These are phyloP conservation scores for Auricularia auricula-judae DNA, from an alignment of 768 basidiomycete species.

Conservation along the genomic window DNA sequence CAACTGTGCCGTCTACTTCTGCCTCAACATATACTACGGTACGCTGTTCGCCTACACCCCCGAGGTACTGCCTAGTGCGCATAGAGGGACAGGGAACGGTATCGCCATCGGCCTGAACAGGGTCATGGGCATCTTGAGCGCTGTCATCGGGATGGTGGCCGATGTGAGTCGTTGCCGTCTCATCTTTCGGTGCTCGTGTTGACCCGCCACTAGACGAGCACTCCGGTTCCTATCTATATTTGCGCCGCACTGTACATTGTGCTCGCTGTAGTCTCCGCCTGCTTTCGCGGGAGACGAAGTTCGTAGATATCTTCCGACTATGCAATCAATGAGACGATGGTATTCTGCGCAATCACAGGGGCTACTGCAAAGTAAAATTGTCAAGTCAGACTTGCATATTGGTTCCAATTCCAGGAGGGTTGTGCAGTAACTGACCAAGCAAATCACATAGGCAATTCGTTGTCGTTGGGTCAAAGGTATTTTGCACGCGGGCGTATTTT, in stretches of 20 bases:
- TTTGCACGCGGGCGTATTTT: too few relatives aligned
- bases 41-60: constrained; percentile 45
- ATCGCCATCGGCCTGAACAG: neutral
- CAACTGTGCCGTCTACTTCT: constrained; percentile 26
- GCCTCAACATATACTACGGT: neutral
- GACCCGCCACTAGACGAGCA: neutral
- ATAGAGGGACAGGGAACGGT: constrained; percentile 19
- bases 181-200: neutral
- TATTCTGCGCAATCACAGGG: too few relatives aligned
- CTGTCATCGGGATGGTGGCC: neutral
- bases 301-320: neutral
- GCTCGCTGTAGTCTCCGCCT: constrained; percentile 12
- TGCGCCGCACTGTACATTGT: constrained; percentile 19
- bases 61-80: constrained; percentile 46
- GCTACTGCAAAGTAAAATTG: too few relatives aligned
- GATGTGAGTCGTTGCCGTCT: neutral
- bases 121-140: neutral
- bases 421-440: too few relatives aligned
- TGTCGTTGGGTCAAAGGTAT: too few relatives aligned
- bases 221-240: constrained; percentile 18
- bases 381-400: too few relatives aligned
- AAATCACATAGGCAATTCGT: too few relatives aligned
- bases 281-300: constrained; percentile 9
- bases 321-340: too few relatives aligned
- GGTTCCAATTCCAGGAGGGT: too few relatives aligned